Conservation (phyloP, 305 asterid genomes). For the Rubia tinctorum region DNA sequence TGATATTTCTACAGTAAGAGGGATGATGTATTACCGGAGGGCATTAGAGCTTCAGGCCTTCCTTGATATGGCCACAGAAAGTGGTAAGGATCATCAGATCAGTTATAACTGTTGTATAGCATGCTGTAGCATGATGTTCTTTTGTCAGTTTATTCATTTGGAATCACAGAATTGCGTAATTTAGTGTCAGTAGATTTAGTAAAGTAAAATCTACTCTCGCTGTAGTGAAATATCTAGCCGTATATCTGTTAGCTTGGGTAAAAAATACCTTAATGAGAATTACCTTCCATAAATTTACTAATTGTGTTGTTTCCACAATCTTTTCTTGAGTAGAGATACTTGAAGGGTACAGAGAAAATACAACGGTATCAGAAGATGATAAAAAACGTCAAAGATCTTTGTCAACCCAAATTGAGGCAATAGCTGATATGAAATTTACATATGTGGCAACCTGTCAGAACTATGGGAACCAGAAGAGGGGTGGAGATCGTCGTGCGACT, state of each 20-base stretch:
- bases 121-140: background rate
- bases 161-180: conserved; percentile 1
- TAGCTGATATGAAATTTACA: conserved; percentile 99
- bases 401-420: conserved; percentile 88
- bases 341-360: conserved; percentile 78
- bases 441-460: conserved; percentile 98
- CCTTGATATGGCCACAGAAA: conserved; percentile 94
- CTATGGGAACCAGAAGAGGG: conserved; percentile 94
- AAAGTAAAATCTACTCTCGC: background rate
- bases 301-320: conserved; percentile 1
- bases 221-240: background rate
- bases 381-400: conserved; percentile 91
- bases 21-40: conserved; percentile 99
- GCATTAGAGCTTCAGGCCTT: conserved; percentile 99
- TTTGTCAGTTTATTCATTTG: background rate
- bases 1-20: conserved; percentile 68
- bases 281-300: background rate
- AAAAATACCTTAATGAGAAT: background rate
- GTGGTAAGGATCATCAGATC: conserved; percentile 39
- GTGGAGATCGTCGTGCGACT: conserved; percentile 98
- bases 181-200: background rate
- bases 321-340: conserved; percentile 64
- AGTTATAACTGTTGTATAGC: background rate
- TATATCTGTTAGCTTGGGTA: background rate
- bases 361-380: conserved; percentile 76